phyloP scores from a whole-genome alignment of 805 yeast genomes.

The Metschnikowia colocasiae region DNA sequence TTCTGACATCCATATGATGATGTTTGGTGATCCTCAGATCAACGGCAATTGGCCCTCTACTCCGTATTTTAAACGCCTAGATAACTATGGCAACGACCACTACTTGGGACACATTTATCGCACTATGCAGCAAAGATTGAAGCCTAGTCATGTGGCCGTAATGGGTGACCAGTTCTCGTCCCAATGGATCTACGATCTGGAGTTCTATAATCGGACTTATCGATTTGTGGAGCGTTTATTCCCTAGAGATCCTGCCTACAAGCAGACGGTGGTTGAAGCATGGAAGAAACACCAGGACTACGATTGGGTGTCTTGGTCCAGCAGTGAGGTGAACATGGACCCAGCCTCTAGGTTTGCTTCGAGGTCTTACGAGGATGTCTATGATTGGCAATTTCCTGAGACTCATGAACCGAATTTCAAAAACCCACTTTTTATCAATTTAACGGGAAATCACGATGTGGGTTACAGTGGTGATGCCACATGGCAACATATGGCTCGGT shows the following conservation, averaged over 20 bases:
- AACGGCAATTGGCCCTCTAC: constrained; percentile 80
- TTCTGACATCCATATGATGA: constrained; percentile 59
- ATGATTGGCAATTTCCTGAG: constrained; percentile 56
- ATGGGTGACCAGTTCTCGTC: constrained; percentile 91
- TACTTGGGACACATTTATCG: constrained; percentile 80
- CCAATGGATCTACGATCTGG: constrained; percentile 91
- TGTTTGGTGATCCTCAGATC: constrained; percentile 97
- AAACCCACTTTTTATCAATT: constrained; percentile 70
- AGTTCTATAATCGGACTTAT: constrained; percentile 74
- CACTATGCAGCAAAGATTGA: constrained; percentile 57
- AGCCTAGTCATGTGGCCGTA: constrained; percentile 80
- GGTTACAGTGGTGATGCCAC: constrained; percentile 96
- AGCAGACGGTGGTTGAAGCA: constrained; percentile 46
- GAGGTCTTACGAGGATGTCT: constrained; percentile 50
- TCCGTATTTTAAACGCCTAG: constrained; percentile 68
- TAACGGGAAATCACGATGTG: constrained; percentile 94
- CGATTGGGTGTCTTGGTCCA: constrained; percentile 50
- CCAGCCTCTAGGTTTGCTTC: constrained; percentile 34
- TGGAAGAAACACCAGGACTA: constrained; percentile 48
- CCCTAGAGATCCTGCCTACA: constrained; percentile 52
- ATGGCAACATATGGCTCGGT: constrained; percentile 83
- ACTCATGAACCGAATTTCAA: constrained; percentile 34
- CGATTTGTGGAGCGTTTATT: constrained; percentile 71
- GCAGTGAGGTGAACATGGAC: constrained; percentile 38
- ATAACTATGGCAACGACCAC: constrained; percentile 85